These are phyloP conservation scores for Linderniella brevidens DNA, from an alignment of 257 asterid species.

Conservation along the genomic window DNA sequence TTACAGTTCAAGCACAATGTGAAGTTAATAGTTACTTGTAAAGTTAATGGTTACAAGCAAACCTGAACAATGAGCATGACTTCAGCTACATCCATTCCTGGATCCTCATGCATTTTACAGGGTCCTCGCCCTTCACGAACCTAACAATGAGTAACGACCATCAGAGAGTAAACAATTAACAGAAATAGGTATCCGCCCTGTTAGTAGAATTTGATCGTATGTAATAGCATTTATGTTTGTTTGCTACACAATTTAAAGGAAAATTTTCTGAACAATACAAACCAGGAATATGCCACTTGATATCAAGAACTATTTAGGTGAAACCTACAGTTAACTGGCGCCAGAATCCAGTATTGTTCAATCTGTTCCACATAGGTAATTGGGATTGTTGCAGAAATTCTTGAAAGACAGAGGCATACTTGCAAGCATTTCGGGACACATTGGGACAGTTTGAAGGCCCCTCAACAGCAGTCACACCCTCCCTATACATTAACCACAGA, in stretches of 20 bases:
- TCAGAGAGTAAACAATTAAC: slow-evolving; percentile 3
- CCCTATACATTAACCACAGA: slow-evolving; percentile 32
- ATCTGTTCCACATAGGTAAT: slow-evolving; percentile 84
- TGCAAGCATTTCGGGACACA: slow-evolving; percentile 57
- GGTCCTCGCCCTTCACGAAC: slow-evolving; percentile 72
- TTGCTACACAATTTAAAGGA: neutral
- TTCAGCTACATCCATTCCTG: slow-evolving; percentile 40
- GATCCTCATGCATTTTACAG: slow-evolving; percentile 23
- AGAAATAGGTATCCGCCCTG: no score
- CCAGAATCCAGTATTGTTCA: slow-evolving; percentile 95
- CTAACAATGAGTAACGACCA: slow-evolving; percentile 19
- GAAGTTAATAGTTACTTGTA: neutral
- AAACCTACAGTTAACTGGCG: slow-evolving; percentile 81
- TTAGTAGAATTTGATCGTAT: no score
- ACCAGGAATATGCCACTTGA: neutral
- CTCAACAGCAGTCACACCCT: slow-evolving; percentile 96
- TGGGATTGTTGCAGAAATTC: slow-evolving; percentile 50
- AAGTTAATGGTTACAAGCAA: neutral
- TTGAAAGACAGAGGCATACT: slow-evolving; percentile 71
- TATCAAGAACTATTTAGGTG: neutral
- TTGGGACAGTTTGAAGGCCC: slow-evolving; percentile 84
- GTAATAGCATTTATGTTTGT: no score
- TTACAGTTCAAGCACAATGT: neutral
- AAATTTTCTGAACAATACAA: neutral
- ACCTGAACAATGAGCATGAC: slow-evolving; percentile 98